Conservation (phyloP, 768 basidiomycete genomes). For the Mycena chlorophos region DNA sequence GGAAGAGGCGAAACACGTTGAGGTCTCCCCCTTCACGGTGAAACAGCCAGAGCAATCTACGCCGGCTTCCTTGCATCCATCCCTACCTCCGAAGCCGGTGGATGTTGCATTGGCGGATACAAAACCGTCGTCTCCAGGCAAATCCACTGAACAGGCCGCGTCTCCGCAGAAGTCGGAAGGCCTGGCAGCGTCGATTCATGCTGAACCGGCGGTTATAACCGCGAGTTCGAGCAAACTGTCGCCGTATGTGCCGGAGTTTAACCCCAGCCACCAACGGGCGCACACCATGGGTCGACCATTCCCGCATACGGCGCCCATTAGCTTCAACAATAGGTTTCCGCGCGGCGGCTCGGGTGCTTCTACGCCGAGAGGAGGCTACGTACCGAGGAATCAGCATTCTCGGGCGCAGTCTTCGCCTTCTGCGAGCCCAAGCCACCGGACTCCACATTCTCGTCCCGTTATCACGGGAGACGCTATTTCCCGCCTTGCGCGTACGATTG, state of each 20-base stretch:
- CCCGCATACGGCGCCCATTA: slow-evolving; percentile 31
- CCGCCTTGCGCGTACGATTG: slow-evolving; percentile 62
- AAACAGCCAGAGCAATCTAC: slow-evolving; percentile 12
- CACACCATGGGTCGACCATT: slow-evolving; percentile 53
- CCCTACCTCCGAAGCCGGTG: slow-evolving; percentile 49
- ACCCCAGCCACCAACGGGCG: slow-evolving; percentile 51
- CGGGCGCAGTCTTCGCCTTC: slow-evolving; percentile 72
- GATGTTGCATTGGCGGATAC: slow-evolving; percentile 16
- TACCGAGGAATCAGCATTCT: slow-evolving; percentile 42
- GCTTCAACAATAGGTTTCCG: slow-evolving; percentile 33
- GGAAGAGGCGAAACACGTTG: slow-evolving; percentile 23
- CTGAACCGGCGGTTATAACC: slow-evolving; percentile 47
- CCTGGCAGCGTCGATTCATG: slow-evolving; percentile 57
- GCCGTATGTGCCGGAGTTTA: slow-evolving; percentile 29
- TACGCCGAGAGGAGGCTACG: slow-evolving; percentile 42
- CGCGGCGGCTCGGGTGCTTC: slow-evolving; percentile 48
- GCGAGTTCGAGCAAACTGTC: slow-evolving; percentile 34
- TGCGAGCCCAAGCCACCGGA: slow-evolving; percentile 38
- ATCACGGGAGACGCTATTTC: slow-evolving; percentile 74
- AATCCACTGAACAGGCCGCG: background rate
- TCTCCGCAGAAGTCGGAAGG: slow-evolving; percentile 27
- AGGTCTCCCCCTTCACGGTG: slow-evolving; percentile 21
- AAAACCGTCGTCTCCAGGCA: background rate
- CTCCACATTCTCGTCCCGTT: slow-evolving; percentile 59
- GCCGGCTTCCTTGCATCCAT: slow-evolving; percentile 39